Conservation (phyloP, 805 yeast species). For the Metschnikowia gruessii region DNA sequence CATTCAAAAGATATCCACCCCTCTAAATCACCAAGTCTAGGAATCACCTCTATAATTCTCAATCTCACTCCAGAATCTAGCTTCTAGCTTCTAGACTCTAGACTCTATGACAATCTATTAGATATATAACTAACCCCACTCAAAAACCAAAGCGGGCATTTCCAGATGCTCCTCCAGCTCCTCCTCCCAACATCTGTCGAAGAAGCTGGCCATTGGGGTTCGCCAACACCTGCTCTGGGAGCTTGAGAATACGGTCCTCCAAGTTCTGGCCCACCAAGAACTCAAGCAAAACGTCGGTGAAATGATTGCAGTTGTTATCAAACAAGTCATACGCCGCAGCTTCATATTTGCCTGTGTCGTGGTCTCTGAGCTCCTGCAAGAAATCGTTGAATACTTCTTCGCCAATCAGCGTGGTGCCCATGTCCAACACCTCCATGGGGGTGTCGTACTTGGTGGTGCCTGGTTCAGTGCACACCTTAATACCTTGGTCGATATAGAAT, state of each 20-base stretch:
- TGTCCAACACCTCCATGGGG: constrained; percentile 50
- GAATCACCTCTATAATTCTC: no score
- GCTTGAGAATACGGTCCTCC: constrained; percentile 49
- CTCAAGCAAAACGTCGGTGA: constrained; percentile 54
- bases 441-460: constrained; percentile 59
- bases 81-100: no score
- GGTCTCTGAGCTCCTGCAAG: constrained; percentile 44
- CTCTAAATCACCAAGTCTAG: no score
- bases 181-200: constrained; percentile 32
- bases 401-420: constrained; percentile 53
- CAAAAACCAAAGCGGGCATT: constrained; percentile 18
- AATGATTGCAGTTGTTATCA: constrained; percentile 66
- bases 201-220: constrained; percentile 37
- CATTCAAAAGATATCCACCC: no score
- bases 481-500: constrained; percentile 59
- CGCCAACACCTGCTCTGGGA: constrained; percentile 51
- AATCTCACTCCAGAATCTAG: no score
- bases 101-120: no score
- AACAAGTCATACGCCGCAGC: constrained; percentile 54
- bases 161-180: constrained; percentile 14
- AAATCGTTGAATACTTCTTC: constrained; percentile 53
- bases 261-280: constrained; percentile 55
- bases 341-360: constrained; percentile 40
- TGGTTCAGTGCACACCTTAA: constrained; percentile 38
- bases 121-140: neutral